Base-by-base conservation (phyloP, 140 eudicot genomes). In the Stevia rebaudiana region DNA sequence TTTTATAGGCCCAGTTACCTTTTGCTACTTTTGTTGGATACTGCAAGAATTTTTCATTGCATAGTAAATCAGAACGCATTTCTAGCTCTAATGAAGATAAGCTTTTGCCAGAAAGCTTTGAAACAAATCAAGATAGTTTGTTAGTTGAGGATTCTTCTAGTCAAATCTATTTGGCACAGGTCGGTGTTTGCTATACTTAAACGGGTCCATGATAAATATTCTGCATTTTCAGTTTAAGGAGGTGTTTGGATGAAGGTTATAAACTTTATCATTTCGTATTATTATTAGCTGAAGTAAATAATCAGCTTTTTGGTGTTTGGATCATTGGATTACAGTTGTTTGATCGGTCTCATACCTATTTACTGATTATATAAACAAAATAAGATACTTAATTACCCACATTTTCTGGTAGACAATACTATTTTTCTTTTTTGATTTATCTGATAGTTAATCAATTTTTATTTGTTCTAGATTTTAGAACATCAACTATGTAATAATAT, bases 131-230 rank as follows among this genome's bases (percentile, higher is more conserved):
- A 61, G 79, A 59, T 10, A 72, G 58, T 65, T 28, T 15, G 17
- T 19, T 53, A 3, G 48, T 37, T n/a, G 81, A 48, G 42, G 81
- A 81, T 59, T 79, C 72, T 47, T 71, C 74, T 11, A 69, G 73
- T 37, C 95, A 92, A 67, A 80, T 88, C 59, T 92, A 88, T 85
- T 75, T 92, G 64, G 98, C 98, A 11, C 98, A 92, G 98, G 98
- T 92, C 61, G 36, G 68, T 51, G 57, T 58, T 71, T 51, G 15
- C 49, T 44, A 44, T 63, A 65, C 62, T 37, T 18, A 33, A 15
- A 70, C 5, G 22, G 62, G 40, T 36, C 19, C 11, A 66, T 74
- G 37, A 56, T 40, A 44, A 31, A 11, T 44, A 63, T 5, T 42
- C 30, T 53, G 22, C 42, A 36, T 43, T 56, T 66, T 4, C 59